Conservation (phyloP, 495 filamentous ascomycete species). For the Aspergillus saccharolyticus region DNA sequence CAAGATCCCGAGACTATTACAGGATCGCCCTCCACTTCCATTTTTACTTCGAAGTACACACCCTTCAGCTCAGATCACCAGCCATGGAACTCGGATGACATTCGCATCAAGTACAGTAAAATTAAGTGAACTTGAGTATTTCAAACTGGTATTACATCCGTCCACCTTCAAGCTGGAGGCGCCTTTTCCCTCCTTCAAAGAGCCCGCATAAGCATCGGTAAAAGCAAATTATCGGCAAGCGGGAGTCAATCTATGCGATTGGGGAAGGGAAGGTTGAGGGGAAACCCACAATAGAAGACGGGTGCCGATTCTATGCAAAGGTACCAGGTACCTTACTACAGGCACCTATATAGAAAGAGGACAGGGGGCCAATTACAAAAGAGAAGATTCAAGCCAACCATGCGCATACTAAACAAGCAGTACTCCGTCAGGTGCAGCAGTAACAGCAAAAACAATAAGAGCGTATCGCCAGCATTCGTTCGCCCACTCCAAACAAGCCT, state of each 20-base stretch:
- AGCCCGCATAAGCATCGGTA: not conserved
- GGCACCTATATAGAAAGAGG: slow-evolving; percentile 18
- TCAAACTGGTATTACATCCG: not conserved
- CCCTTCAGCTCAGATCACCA: not conserved
- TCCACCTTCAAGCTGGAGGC: not conserved
- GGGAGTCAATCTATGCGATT: not conserved
- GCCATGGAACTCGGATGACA: not conserved
- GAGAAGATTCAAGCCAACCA: slow-evolving; percentile 11
- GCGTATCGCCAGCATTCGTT: not conserved
- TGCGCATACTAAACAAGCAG: slow-evolving; percentile 1
- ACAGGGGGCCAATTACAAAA: not conserved
- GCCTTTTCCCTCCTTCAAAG: not conserved
- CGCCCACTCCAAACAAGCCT: too few relatives aligned
- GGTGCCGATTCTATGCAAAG: slow-evolving; percentile 17
- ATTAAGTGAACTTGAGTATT: not conserved
- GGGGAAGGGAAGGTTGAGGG: not conserved
- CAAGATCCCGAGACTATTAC: not conserved
- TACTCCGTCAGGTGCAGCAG: not conserved
- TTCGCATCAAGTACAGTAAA: too few relatives aligned
- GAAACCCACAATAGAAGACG: not conserved
- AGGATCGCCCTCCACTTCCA: not conserved
- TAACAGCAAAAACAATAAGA: slow-evolving; percentile 1
- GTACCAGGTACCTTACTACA: too few relatives aligned
- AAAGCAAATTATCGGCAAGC: not conserved
- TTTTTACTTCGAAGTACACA: too few relatives aligned